Evolutionary conservation across 768 basidiomycete species (phyloP), one percentile per base, ranked within the genome.

Genomic region (Panaeolus papilionaceus): DNA sequence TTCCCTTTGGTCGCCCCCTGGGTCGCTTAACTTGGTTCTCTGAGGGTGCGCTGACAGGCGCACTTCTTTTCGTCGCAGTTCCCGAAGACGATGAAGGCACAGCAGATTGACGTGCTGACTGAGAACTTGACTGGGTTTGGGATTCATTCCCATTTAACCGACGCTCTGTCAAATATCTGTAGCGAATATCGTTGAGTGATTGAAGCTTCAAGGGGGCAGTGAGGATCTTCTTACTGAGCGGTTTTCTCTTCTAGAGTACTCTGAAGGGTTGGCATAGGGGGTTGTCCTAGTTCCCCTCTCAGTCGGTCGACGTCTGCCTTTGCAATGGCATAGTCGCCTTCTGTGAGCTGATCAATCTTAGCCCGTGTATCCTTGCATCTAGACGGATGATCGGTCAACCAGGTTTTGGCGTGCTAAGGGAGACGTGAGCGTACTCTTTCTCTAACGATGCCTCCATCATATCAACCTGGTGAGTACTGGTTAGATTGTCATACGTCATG

Each of bases 281-380:
- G 79, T 71, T 94, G 90, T 0, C 92, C 93, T 7, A 95, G 87
- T 74, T 95, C 93, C 63, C 82, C 81, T 45, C 93, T 86, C 54
- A 95, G 81, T 64, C 85, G 80, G 74, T 95, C 93, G 61, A 95
- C 93, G 69, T 94, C 92, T 37, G 78, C 78, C 75, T 94, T 94
- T 4, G 93, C 89, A 8, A 79, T 76, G 14, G 90, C 82, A 73
- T 95, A 95, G 70, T 94, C 93, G 40, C 89, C 90, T 61, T 92
- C 92, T 23, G 90, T 88, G 11, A 95, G 81, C 12, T 79, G 77
- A 42, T 82, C 79, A 68, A 95, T 93, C 77, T 91, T 91, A 42
- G 79, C 75, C 4, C 89, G 88, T 38, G 92, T 83, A n/a, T 90
- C 89, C 23, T 75, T 73, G 72, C 90, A 91, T 76, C 92, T 93